Conservation (phyloP, 2,329 filamentous ascomycete species). For the Alternaria infectoria region DNA sequence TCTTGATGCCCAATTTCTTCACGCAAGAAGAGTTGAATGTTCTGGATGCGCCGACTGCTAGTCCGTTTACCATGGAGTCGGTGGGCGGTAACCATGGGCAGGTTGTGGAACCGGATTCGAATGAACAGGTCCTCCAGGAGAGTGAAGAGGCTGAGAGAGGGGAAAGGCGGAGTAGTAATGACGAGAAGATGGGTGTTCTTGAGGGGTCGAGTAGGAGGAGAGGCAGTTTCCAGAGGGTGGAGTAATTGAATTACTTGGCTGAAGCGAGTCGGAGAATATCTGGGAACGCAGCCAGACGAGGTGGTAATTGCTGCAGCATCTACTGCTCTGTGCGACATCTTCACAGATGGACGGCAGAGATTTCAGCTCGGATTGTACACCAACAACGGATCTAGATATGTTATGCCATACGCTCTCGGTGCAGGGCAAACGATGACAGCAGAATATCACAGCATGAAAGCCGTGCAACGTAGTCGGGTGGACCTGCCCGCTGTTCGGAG, state of each 20-base stretch:
- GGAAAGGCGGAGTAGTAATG: background rate
- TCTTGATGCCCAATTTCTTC: constrained; percentile 60
- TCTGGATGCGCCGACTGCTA: constrained; percentile 62
- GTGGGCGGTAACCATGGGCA: constrained; percentile 57
- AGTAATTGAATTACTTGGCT: too few species aligned
- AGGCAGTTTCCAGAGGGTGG: background rate
- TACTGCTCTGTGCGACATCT: too few species aligned
- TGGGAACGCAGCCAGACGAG: too few species aligned
- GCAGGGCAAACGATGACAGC: too few species aligned
- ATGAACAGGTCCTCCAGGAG: constrained; percentile 20
- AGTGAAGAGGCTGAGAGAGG: constrained; percentile 35
- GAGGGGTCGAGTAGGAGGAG: background rate
- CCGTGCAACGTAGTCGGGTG: too few species aligned
- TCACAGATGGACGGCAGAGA: too few species aligned
- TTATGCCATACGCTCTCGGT: too few species aligned
- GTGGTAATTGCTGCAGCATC: too few species aligned
- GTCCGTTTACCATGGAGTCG: constrained; percentile 60
- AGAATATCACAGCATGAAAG: too few species aligned
- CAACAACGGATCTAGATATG: too few species aligned
- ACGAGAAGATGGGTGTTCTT: constrained; percentile 9
- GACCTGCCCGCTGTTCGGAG: background rate
- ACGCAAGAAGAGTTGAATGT: constrained; percentile 55
- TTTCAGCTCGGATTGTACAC: too few species aligned
- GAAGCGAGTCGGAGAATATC: too few species aligned
- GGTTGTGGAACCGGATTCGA: constrained; percentile 5